Percentiles rank a stretch among this genome's conserved stretches.
phyloP scores from a whole-genome alignment of 768 basidiomycete species.

The Pulveroboletus ravenelii region DNA sequence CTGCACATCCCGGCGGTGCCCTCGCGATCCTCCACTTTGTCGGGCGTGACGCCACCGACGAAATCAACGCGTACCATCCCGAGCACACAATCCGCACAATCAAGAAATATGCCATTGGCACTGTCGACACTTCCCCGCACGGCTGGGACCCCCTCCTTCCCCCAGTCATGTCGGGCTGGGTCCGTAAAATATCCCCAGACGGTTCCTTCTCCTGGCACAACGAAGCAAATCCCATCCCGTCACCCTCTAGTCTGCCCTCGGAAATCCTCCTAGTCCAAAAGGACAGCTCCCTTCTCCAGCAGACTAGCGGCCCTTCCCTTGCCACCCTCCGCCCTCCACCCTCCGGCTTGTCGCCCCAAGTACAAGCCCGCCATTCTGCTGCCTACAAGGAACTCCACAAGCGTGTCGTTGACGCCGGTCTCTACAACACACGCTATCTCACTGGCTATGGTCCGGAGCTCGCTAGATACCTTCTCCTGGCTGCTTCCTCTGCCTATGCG shows the following conservation, averaged over 20 bases:
- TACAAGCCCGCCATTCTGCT: constrained; percentile 61
- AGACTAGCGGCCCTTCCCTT: constrained; percentile 37
- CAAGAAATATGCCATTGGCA: constrained; percentile 58
- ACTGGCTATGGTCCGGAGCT: constrained; percentile 88
- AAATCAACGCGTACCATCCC: constrained; percentile 88
- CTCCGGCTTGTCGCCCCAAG: constrained; percentile 47
- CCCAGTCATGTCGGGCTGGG: constrained; percentile 83
- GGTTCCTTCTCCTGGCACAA: constrained; percentile 52
- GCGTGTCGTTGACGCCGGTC: constrained; percentile 68
- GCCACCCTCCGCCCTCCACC: constrained; percentile 49
- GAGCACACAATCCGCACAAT: constrained; percentile 33
- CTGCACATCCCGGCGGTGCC: constrained; percentile 82
- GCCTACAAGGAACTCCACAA: constrained; percentile 80
- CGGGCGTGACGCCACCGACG: constrained; percentile 91
- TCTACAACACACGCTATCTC: constrained; percentile 81
- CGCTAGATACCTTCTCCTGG: constrained; percentile 69
- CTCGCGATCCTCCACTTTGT: constrained; percentile 92
- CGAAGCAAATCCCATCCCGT: constrained; percentile 49
- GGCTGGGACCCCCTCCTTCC: constrained; percentile 78
- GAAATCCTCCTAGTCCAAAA: constrained; percentile 62
- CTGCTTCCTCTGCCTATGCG: constrained; percentile 49
- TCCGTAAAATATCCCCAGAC: constrained; percentile 46
- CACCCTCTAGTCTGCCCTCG: constrained; percentile 35
- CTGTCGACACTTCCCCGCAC: constrained; percentile 48
- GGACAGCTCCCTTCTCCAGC: constrained; percentile 20